A percentile compares a stretch with the other conserved stretches of the same genome.
phyloP scores from a whole-genome alignment of 257 asterid genomes.

The Nicotiana undulata region DNA sequence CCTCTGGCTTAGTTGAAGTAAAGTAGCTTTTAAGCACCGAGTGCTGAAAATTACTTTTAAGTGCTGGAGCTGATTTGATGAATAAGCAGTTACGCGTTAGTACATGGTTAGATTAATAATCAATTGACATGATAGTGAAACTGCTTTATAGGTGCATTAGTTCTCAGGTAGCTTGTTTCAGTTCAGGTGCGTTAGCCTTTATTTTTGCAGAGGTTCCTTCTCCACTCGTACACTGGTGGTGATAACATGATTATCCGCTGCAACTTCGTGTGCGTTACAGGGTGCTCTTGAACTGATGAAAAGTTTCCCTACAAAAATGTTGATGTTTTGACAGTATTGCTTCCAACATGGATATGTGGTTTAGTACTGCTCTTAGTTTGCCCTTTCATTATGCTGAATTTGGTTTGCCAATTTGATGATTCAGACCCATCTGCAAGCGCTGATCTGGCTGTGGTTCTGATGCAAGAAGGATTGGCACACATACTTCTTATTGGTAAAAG shows the following conservation, averaged over 20 bases:
- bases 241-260: not conserved
- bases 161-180: not conserved
- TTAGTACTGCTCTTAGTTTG: not conserved
- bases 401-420: slow-evolving; percentile 14
- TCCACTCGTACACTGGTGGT: no score
- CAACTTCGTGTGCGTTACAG: not conserved
- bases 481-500: slow-evolving; percentile 86
- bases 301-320: not conserved
- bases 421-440: slow-evolving; percentile 94
- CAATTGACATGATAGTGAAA: not conserved
- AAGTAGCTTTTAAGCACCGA: no score
- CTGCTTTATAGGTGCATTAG: not conserved
- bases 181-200: not conserved
- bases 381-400: slow-evolving; percentile 13
- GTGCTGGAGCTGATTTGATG: no score
- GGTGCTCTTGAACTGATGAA: not conserved
- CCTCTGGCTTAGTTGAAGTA: no score
- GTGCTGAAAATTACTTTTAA: no score
- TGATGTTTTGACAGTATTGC: not conserved
- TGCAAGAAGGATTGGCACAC: slow-evolving; percentile 96
- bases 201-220: not conserved
- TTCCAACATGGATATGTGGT: not conserved
- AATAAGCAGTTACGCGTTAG: not conserved
- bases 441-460: slow-evolving; percentile 81
- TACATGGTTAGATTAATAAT: not conserved